Base-by-base conservation (phyloP, 1,139 yeast species). In the Suhomyces bribrorum region DNA sequence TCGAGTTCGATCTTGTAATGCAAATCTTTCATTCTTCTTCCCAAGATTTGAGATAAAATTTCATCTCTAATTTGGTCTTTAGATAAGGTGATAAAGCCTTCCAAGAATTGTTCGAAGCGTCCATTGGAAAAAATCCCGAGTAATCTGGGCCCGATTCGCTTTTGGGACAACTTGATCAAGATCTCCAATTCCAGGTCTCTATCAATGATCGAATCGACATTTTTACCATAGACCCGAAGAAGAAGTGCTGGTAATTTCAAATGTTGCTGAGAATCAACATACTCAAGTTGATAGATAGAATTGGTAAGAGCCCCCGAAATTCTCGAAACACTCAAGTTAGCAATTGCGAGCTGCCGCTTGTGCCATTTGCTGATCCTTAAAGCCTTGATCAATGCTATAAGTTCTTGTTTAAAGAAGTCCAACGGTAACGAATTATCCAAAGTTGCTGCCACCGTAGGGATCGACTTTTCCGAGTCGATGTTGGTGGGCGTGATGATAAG, bases 291-390 rank as follows among this genome's bases (percentile, higher is more conserved):
- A 61, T 86, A 89, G 39, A 92, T 86, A 20, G 94, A 85, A 58
- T 92, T 92, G 18, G 98, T 92, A 58, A 92, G 73, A 0, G 98
- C 98, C 9, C 98, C 97, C 20, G 87, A 79, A 36, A 92, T 86
- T 49, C 96, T 74, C 32, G 51, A 55, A 14, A 72, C 64, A 14
- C 62, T 64, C 38, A 90, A 54, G 41, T 73, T 73, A 15, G 83
- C 61, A 16, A 69, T 69, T 16, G 57, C 38, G 54, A 75, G 50
- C 29, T 58, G 64, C 35, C 69, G 61, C 44, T 68, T 68, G 50
- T 79, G 79, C 98, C 98, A 92, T 59, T 85, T 83, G 32, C 88
- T 77, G 36, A 92, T 78, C 41, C 72, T 73, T 44, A 92, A 66
- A 3, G 77, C 69, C 50, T 83, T 84, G 32, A 84, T 62, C 32